Percentiles rank a stretch among this genome's conserved stretches.
Evolutionary conservation across 108 stramenopile species (phyloP).

Genomic region (Epithemia pelagica): DNA sequence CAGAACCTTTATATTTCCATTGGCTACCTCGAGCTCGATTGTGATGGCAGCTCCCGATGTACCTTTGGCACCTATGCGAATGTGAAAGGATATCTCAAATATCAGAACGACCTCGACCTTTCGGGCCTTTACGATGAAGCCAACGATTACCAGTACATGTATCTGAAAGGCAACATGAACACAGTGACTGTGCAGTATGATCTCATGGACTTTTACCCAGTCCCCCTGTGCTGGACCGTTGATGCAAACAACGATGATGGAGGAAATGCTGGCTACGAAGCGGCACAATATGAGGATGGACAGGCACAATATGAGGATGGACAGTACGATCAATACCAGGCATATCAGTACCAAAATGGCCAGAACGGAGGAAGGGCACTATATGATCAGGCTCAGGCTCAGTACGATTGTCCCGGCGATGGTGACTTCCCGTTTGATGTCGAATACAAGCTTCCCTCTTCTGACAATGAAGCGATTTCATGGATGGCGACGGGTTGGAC

Average conservation of each 20-base stretch:
- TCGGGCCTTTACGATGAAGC: not conserved
- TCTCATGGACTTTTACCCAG: not conserved
- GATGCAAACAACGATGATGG: not conserved
- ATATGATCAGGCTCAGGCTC: no score
- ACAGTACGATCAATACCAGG: not conserved
- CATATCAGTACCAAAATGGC: not conserved
- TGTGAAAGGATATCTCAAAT: not conserved
- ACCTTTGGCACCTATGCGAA: constrained; percentile 1
- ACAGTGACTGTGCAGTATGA: not conserved
- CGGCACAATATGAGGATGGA: not conserved
- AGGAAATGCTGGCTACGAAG: not conserved
- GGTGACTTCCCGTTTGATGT: not conserved
- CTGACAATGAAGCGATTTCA: not conserved
- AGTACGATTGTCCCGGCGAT: constrained; percentile 1
- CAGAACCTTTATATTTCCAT: not conserved
- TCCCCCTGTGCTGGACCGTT: not conserved
- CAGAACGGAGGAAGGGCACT: no score
- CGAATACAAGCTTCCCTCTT: not conserved
- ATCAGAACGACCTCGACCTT: not conserved
- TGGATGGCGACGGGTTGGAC: constrained; percentile 5
- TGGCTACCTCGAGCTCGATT: constrained; percentile 1
- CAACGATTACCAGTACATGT: not conserved
- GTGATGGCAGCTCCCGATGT: not conserved
- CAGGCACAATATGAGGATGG: not conserved
- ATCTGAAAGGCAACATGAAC: not conserved